Base-by-base conservation (phyloP, 257 asterid species). In the Voacanga thouarsii region DNA sequence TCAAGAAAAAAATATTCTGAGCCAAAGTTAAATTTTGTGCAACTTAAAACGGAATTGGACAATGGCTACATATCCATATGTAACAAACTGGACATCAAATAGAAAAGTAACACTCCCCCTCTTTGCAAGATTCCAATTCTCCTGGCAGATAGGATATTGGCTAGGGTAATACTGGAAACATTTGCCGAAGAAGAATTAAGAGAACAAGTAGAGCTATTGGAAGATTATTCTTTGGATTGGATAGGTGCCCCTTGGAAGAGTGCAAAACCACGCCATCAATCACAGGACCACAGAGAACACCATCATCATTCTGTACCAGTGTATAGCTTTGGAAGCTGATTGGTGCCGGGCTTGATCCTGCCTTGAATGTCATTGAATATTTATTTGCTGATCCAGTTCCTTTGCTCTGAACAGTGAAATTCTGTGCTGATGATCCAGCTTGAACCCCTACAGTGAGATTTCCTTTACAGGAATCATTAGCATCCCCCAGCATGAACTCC, bases 401-500 rank as follows among this genome's bases (percentile, higher is more conserved):
- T 16, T 74, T 69, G 76, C 94, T 89, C 44, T 44, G 86, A 60
- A 88, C 18, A 12, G 88, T 87, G 79, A 87, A 85, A 76, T 89
- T 91, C 84, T 82, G 90, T 72, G 37, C 76, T 21, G 84, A 59
- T 0, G 88, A 74, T 71, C 94, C 94, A 9, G 94, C 94, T 60
- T 78, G 63, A 63, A 89, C 90, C 26, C 90, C 90, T 12, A 89
- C 84, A 0, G 47, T 66, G 64, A 91, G 78, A 80, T 85, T 87
- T 23, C 94, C 92, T 1, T 74, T 7, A 81, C 94, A 89, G n/a
- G 91, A 87, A 85, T 89, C 83, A 37, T 87, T 89, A 24, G 96
- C 92, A 82, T 89, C 96, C 59, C 94, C 94, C 69, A 89, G 78
- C 85, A 79, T 83, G 87, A 91, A 89, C 57, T 87, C 89, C 43